Conservation (phyloP, 1,284 basidiomycete species). For the Phylloporus sp. region DNA sequence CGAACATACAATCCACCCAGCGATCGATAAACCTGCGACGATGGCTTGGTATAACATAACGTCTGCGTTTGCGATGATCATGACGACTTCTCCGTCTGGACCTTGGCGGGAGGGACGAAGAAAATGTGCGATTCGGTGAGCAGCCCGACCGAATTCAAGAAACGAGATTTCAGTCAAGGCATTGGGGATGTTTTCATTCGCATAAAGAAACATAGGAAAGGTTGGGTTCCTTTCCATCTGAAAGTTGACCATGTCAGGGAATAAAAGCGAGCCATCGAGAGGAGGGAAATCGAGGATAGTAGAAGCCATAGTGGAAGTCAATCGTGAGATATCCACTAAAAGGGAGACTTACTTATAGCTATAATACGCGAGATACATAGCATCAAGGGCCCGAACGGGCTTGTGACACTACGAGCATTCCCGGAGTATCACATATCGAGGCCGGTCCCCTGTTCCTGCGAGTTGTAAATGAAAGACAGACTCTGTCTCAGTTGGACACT, state of each 20-base stretch:
- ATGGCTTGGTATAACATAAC: constrained; percentile 44
- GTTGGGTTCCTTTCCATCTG: constrained; percentile 38
- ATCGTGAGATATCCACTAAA: neutral
- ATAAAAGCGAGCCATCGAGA: constrained; percentile 31
- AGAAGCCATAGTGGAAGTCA: constrained; percentile 17
- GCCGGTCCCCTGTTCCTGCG: no score
- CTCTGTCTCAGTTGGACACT: no score
- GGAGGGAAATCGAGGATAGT: constrained; percentile 24
- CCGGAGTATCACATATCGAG: no score
- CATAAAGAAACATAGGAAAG: constrained; percentile 31
- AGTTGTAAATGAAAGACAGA: no score
- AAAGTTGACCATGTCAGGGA: constrained; percentile 39
- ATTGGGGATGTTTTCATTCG: constrained; percentile 17
- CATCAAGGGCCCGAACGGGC: no score
- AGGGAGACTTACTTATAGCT: neutral
- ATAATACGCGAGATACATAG: no score
- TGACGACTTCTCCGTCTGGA: constrained; percentile 38
- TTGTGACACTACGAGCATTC: no score
- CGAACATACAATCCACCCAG: constrained; percentile 40
- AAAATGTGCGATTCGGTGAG: constrained; percentile 41
- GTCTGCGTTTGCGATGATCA: constrained; percentile 45
- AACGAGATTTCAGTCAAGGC: constrained; percentile 11
- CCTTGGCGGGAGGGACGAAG: constrained; percentile 37
- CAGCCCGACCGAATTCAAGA: constrained; percentile 43
- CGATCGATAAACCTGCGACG: constrained; percentile 36